Evolutionary conservation across 2,329 filamentous ascomycete species (phyloP).

Genomic region (Conoideocrella luteorostrata): DNA sequence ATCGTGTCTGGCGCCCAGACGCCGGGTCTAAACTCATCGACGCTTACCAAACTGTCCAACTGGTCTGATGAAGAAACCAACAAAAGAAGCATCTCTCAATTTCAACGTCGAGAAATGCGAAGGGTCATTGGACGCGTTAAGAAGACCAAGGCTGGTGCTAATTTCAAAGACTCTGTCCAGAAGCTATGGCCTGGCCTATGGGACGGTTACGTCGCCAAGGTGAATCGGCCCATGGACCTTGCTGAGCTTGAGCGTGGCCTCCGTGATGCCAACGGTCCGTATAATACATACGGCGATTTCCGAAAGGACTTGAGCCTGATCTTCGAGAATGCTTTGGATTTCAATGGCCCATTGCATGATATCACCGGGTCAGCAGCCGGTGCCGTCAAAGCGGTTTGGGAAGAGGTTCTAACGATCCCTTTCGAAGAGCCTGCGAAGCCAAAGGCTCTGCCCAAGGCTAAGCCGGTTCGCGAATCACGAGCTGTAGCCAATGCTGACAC

Average conservation of each 20-base stretch:
- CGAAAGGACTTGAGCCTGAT: slow-evolving; percentile 70
- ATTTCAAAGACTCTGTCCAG: slow-evolving; percentile 74
- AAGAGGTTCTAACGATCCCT: slow-evolving; percentile 37
- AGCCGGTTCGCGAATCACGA: slow-evolving; percentile 29
- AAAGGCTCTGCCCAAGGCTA: slow-evolving; percentile 40
- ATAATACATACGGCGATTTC: slow-evolving; percentile 65
- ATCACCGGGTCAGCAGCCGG: slow-evolving; percentile 54
- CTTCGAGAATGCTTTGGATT: slow-evolving; percentile 68
- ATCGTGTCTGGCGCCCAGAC: slow-evolving; percentile 8
- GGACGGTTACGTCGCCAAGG: slow-evolving; percentile 59
- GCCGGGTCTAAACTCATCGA: slow-evolving; percentile 10
- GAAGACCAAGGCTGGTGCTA: slow-evolving; percentile 73
- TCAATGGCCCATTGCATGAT: slow-evolving; percentile 74
- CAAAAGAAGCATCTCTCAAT: slow-evolving; percentile 46
- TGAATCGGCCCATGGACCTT: slow-evolving; percentile 80
- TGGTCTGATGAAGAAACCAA: slow-evolving; percentile 38
- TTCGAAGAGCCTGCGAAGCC: slow-evolving; percentile 52
- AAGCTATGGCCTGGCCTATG: slow-evolving; percentile 69
- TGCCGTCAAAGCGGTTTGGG: slow-evolving; percentile 51
- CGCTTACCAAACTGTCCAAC: slow-evolving; percentile 26
- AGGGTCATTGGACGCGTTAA: slow-evolving; percentile 68
- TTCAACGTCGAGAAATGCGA: slow-evolving; percentile 56
- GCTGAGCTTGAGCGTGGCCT: slow-evolving; percentile 74
- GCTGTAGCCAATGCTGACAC: slow-evolving; percentile 19
- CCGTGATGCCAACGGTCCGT: slow-evolving; percentile 53